phyloP scores from a whole-genome alignment of 306 rosid genomes.

The Citrullus colocynthis region DNA sequence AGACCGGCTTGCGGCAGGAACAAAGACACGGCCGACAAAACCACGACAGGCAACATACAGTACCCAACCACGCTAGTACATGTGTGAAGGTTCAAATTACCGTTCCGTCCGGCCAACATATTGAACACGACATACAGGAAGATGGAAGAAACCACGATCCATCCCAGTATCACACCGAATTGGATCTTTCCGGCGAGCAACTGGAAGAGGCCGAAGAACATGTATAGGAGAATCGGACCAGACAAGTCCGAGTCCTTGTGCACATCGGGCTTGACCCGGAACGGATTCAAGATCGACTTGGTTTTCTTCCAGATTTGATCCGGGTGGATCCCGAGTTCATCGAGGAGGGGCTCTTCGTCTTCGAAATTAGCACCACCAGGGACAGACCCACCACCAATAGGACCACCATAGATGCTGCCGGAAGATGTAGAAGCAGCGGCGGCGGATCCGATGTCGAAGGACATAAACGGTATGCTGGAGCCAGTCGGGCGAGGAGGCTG shows the following conservation, averaged over 20 bases:
- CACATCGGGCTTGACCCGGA: slow-evolving; percentile 52
- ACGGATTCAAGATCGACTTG: slow-evolving; percentile 71
- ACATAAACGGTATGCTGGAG: slow-evolving; percentile 83
- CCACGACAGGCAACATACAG: slow-evolving; percentile 74
- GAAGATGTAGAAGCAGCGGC: slow-evolving; percentile 53
- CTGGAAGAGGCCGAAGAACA: slow-evolving; percentile 74
- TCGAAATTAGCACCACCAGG: slow-evolving; percentile 45
- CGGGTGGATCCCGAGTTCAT: slow-evolving; percentile 93
- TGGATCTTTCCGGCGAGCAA: slow-evolving; percentile 93
- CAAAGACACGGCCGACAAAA: slow-evolving; percentile 60
- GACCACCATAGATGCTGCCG: slow-evolving; percentile 39
- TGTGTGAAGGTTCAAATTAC: slow-evolving; percentile 78
- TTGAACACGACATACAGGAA: slow-evolving; percentile 86
- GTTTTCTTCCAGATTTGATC: slow-evolving; percentile 90
- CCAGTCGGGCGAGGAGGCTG: slow-evolving; percentile 50
- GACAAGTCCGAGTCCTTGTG: slow-evolving; percentile 84
- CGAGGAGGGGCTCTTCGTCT: slow-evolving; percentile 89
- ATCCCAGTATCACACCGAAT: slow-evolving; percentile 87
- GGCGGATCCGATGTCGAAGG: slow-evolving; percentile 82
- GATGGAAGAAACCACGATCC: slow-evolving; percentile 87
- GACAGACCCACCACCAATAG: slow-evolving; percentile 30
- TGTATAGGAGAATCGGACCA: slow-evolving; percentile 85
- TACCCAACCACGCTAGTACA: slow-evolving; percentile 93
- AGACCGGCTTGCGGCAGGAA: slow-evolving; percentile 59
- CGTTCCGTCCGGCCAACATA: slow-evolving; percentile 86